Evolutionary conservation across 306 rosid genomes (phyloP), one percentile per base, ranked within the genome.

Genomic region (Senna tora): DNA sequence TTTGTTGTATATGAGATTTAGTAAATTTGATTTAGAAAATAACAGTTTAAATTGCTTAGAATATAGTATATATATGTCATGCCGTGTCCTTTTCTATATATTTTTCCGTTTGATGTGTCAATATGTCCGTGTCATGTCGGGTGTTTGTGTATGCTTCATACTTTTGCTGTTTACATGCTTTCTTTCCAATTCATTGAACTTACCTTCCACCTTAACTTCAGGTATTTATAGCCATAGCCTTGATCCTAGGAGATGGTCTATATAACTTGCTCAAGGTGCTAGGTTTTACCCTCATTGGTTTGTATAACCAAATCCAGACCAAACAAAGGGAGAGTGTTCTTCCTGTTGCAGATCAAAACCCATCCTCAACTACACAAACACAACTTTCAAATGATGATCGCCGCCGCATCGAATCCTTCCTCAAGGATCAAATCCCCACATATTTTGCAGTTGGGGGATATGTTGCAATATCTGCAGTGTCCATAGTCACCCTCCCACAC

Each of bases 171-270:
- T 25, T 28, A 30, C 42, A 2, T 32, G 21, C 22, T 58, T 17
- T 30, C 17, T 58, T 25, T 25, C 30, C 30, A 1, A 3, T 25
- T 25, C 30, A 3, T 25, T 25, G 7, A 50, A 16, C 25, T 17
- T 16, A 22, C n/a, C 16, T 61, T 5, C 30, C 51, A 33, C 70
- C 28, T 56, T 77, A 65, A 28, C 34, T 72, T 77, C 73, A 84
- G 88, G 88, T 84, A 36, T 84, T 84, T 68, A 75, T 84, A 62
- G 82, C 82, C 75, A 81, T 78, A 72, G 79, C 86, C 41, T 30
- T 81, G 80, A 81, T 84, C 50, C 62, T 84, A 8, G 86, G 88
- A 75, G 88, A 84, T 71, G 88, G 88, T 67, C 53, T 78, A 72
- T 84, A 84, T 56, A 84, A 84, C 84, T 75, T 84, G 36, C 42